Base-by-base conservation (phyloP, 78 protist species). In the Anaeramoeba flamelloides region DNA sequence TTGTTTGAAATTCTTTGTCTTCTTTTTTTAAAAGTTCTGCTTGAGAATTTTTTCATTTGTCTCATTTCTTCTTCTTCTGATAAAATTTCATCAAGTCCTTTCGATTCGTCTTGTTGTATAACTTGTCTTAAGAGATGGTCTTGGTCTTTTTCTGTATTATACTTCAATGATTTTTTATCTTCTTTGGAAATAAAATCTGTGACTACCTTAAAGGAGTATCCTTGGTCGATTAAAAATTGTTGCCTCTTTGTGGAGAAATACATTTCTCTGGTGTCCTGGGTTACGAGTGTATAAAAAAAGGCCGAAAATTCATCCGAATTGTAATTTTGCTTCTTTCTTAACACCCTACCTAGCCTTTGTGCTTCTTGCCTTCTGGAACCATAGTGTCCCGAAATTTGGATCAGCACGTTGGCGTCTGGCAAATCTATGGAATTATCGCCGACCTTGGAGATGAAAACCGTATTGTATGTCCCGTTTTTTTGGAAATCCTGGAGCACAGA, bases 351-450 rank as follows among this genome's bases (percentile, higher is more conserved):
- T 2, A 96, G 90, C 0, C 99, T 94, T 91, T 98, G 99, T 17
- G 99, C 98, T 78, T 98, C 99, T 87, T 96, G 99, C 75, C 82
- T 69, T 17, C 87, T 74, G 3, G 89, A 85, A 4, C 99, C 99
- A 81, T 84, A 93, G 80, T 93, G 95, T 2, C 96, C 79, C 0
- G 94, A 84, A 33, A 98, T 78, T 80, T 98, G 99, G 81, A 95
- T 94, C 77, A 95, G 79, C 69, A 96, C 98, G 17, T 87, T 87
- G 12, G 98, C 98, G 3, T 87, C 93, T 26, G 99, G 99, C 30
- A 98, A 84, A 79, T 97, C 98, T 78, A 97, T 90, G 26, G 96
- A 81, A 4, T 81, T 91, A 87, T 97, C 99, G 22, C 99, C 99
- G 0, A 94, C 88, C 80, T 84, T 89, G 53, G 92, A 86, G 75